Conservation (phyloP, 768 basidiomycete genomes). For the Porpolomopsis calyptriformis region DNA sequence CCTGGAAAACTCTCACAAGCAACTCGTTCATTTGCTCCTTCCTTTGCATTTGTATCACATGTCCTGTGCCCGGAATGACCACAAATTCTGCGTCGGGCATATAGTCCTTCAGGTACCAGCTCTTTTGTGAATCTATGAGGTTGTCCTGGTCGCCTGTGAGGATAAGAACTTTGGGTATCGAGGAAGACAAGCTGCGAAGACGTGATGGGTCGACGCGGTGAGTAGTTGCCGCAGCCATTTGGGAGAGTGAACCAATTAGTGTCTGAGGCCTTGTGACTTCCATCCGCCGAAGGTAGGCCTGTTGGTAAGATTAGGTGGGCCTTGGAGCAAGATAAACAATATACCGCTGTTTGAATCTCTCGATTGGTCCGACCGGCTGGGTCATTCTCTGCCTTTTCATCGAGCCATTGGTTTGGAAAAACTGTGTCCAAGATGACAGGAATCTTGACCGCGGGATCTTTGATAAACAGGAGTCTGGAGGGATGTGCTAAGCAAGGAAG, state of each 20-base stretch:
- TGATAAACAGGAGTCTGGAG: conserved; percentile 28
- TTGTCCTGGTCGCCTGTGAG: conserved; percentile 62
- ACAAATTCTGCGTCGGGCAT: conserved; percentile 55
- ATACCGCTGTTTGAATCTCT: conserved; percentile 47
- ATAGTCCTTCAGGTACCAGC: conserved; percentile 35
- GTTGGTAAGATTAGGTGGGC: neutral
- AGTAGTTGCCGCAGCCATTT: conserved; percentile 58
- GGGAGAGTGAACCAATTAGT: conserved; percentile 54
- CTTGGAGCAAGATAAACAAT: neutral
- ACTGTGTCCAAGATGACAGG: conserved; percentile 45
- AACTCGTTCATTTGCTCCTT: conserved; percentile 41
- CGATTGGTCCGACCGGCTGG: conserved; percentile 51
- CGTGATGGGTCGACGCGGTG: conserved; percentile 45
- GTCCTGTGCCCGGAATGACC: conserved; percentile 54
- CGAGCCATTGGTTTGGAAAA: conserved; percentile 54
- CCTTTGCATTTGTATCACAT: conserved; percentile 46
- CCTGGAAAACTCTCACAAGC: conserved; percentile 44
- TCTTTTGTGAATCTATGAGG: conserved; percentile 43
- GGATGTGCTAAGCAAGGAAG: neutral
- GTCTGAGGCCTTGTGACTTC: conserved; percentile 47
- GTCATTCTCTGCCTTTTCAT: conserved; percentile 41
- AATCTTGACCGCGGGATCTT: conserved; percentile 38
- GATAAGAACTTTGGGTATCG: conserved; percentile 55
- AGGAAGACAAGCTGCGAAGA: conserved; percentile 36
- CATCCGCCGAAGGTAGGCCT: conserved; percentile 40